These are phyloP conservation scores for Aquilaria agallochum DNA, from an alignment of 441 rosid species.

Conservation along the genomic window DNA sequence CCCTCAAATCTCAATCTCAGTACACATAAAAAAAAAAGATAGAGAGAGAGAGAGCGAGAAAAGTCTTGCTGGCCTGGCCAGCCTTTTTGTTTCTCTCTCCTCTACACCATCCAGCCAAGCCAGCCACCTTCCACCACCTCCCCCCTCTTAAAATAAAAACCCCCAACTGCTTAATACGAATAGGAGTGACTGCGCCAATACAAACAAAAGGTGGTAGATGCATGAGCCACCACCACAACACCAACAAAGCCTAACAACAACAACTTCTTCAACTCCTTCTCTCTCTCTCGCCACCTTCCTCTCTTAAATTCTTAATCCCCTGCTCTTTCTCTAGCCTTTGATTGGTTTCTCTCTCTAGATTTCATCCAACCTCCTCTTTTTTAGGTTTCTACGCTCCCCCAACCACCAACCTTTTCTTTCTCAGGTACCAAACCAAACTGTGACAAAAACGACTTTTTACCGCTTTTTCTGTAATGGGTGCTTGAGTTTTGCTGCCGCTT, in stretches of 20 bases:
- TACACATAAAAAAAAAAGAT: no score
- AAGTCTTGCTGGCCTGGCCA: no score
- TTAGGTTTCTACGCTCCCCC: slow-evolving; percentile 30
- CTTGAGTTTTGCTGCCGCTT: no score
- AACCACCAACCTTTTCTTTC: slow-evolving; percentile 23
- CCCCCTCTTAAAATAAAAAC: slow-evolving; percentile 14
- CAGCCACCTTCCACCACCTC: slow-evolving; percentile 13
- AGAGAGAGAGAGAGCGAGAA: no score
- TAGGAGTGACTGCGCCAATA: neutral
- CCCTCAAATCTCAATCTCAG: neutral
- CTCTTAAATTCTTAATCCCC: slow-evolving; percentile 5
- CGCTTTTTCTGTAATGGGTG: neutral
- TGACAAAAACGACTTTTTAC: slow-evolving; percentile 9
- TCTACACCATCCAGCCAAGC: neutral
- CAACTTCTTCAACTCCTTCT: slow-evolving; percentile 1
- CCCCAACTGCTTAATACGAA: neutral
- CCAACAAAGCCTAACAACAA: neutral
- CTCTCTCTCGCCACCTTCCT: neutral
- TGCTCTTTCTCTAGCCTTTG: neutral
- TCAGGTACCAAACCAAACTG: slow-evolving; percentile 25
- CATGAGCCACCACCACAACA: slow-evolving; percentile 35
- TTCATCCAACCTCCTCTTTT: slow-evolving; percentile 15
- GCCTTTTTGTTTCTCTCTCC: neutral
- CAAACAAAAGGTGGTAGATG: slow-evolving; percentile 51
- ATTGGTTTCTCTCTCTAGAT: slow-evolving; percentile 13